These are phyloP conservation scores for Penicillium oxalicum DNA, from an alignment of 2,329 filamentous ascomycete species.

Conservation along the genomic window DNA sequence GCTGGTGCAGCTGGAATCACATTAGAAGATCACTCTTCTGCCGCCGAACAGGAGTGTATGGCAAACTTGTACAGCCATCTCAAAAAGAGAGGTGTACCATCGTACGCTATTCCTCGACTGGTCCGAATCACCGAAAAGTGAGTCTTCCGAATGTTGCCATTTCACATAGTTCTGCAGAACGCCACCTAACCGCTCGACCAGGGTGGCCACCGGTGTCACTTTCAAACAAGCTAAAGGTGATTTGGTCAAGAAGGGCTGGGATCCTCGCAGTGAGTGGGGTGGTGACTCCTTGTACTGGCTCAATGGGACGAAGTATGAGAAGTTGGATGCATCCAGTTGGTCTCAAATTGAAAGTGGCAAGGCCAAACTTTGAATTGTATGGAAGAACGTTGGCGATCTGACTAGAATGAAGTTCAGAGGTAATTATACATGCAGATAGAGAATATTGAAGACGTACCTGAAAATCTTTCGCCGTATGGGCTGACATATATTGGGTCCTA, in stretches of 20 bases:
- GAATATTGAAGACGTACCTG: no score
- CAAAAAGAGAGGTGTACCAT: conserved; percentile 41
- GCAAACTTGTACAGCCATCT: conserved; percentile 33
- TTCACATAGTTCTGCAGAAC: no score
- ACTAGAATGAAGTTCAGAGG: no score
- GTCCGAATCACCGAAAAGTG: conserved; percentile 44
- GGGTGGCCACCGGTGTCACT: conserved; percentile 44
- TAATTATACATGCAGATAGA: no score
- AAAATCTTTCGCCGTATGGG: no score
- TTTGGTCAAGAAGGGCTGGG: conserved; percentile 40
- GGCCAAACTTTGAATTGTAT: conserved; percentile 37
- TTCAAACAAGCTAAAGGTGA: conserved; percentile 47
- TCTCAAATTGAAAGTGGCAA: conserved; percentile 36
- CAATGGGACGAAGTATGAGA: conserved; percentile 37
- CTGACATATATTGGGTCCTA: no score
- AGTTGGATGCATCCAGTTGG: conserved; percentile 37
- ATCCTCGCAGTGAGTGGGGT: conserved; percentile 25
- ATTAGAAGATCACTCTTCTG: conserved; percentile 28
- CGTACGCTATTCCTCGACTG: conserved; percentile 44
- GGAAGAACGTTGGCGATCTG: not conserved
- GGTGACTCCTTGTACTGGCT: conserved; percentile 43
- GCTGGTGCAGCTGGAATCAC: conserved; percentile 45
- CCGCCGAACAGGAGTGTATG: conserved; percentile 34
- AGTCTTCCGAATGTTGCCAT: conserved; percentile 12
- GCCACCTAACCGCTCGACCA: conserved; percentile 8